Evolutionary conservation across 2,329 filamentous ascomycete species (phyloP).

Genomic region (Celoporthe dispersa): DNA sequence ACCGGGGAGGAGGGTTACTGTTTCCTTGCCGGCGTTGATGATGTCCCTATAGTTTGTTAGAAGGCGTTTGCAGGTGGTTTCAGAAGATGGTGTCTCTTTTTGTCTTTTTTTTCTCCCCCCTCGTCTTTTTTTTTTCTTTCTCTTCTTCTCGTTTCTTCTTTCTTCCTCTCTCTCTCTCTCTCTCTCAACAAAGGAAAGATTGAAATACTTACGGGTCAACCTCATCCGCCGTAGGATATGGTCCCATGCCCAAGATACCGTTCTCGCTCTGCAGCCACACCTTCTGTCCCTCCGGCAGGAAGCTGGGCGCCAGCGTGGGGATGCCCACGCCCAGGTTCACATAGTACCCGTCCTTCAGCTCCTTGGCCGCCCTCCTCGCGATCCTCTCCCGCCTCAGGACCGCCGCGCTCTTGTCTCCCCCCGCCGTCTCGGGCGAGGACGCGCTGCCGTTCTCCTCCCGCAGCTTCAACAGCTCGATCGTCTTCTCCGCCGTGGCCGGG

Average conservation of each 20-base stretch:
- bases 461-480: slow-evolving; percentile 71
- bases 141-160: no score
- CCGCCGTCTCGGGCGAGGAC: slow-evolving; percentile 36
- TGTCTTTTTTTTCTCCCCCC: no score
- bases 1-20: slow-evolving; percentile 77
- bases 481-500: slow-evolving; percentile 71
- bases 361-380: slow-evolving; percentile 75
- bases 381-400: slow-evolving; percentile 70
- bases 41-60: slow-evolving; percentile 56
- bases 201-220: slow-evolving; percentile 61
- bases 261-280: slow-evolving; percentile 90
- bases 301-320: slow-evolving; percentile 81
- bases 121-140: no score
- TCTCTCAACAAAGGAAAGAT: no score
- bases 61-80: no score
- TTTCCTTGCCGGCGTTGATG: slow-evolving; percentile 88
- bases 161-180: no score
- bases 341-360: slow-evolving; percentile 80
- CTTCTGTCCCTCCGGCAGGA: slow-evolving; percentile 67
- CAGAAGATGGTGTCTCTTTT: no score
- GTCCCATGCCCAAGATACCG: slow-evolving; percentile 81
- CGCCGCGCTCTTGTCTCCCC: slow-evolving; percentile 48
- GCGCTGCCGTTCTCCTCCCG: slow-evolving; percentile 47
- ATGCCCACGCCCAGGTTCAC: slow-evolving; percentile 81
- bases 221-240: slow-evolving; percentile 73